These are phyloP conservation scores for Fomes fomentarius DNA, from an alignment of 1,284 basidiomycete genomes.

Conservation along the genomic window DNA sequence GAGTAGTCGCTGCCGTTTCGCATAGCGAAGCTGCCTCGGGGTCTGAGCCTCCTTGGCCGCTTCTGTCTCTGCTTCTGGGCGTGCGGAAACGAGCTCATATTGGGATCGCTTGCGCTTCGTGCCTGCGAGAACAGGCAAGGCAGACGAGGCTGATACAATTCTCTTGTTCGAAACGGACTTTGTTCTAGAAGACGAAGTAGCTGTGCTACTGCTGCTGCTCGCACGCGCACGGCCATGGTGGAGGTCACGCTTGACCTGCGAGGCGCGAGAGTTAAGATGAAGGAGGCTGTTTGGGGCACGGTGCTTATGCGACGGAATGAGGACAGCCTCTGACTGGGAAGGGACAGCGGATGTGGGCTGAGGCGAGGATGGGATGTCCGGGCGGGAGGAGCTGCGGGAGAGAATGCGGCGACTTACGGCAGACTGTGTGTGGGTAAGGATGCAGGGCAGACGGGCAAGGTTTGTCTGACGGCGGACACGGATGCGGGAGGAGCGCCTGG, in stretches of 20 bases:
- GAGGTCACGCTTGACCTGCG: conserved; percentile 1
- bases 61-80: background rate
- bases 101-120: conserved; percentile 17
- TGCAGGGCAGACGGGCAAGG: conserved; percentile 2
- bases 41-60: conserved; percentile 10
- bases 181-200: conserved; percentile 4
- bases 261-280: background rate
- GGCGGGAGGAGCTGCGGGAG: conserved; percentile 1
- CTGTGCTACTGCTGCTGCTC: conserved; percentile 4
- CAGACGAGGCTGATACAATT: background rate
- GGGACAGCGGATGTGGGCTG: background rate
- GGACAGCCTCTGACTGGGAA: background rate
- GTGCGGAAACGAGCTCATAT: conserved; percentile 16
- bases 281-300: background rate
- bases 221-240: conserved; percentile 11
- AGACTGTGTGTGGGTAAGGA: conserved; percentile 8
- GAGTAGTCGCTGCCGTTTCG: conserved; percentile 23
- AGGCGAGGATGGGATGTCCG: too few relatives aligned
- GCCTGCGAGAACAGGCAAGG: conserved; percentile 11
- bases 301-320: background rate
- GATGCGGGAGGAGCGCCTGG: conserved; percentile 23
- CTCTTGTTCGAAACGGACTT: conserved; percentile 3
- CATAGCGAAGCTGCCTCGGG: conserved; percentile 21
- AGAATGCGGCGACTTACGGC: conserved; percentile 7
- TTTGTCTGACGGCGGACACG: conserved; percentile 14